Percentiles rank a stretch among this genome's conserved stretches.
Conservation (phyloP, 2,329 filamentous ascomycete genomes). For the Cytospora chrysosperma region DNA sequence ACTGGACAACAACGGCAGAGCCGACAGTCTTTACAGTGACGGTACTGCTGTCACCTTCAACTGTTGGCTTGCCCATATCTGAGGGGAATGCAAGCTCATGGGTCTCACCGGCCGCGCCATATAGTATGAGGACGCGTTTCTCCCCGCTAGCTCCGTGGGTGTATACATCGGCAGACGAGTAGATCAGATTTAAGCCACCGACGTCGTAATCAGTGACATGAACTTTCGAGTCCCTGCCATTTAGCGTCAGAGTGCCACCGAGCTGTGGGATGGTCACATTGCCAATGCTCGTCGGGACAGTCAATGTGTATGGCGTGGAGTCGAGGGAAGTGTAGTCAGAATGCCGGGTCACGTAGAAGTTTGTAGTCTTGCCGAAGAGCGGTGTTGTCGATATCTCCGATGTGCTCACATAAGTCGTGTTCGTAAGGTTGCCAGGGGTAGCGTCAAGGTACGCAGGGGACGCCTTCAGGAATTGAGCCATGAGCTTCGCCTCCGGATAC, state of each 20-base stretch:
- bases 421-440: constrained; percentile 48
- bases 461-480: constrained; percentile 72
- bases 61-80: constrained; percentile 15
- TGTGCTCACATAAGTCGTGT: constrained; percentile 52
- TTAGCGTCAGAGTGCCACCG: constrained; percentile 55
- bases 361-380: constrained; percentile 50
- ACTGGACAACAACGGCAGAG: constrained; percentile 33
- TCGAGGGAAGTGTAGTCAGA: constrained; percentile 59
- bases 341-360: constrained; percentile 69
- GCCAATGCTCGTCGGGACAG: constrained; percentile 58
- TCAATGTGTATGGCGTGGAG: constrained; percentile 62
- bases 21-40: constrained; percentile 24
- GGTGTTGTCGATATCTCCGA: constrained; percentile 60
- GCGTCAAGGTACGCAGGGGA: constrained; percentile 68
- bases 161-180: constrained; percentile 69
- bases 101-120: constrained; percentile 59
- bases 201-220: constrained; percentile 67
- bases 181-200: constrained; percentile 58
- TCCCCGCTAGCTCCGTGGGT: constrained; percentile 65
- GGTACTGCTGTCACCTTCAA: constrained; percentile 29
- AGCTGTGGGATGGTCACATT: constrained; percentile 58
- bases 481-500: constrained; percentile 75
- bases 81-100: constrained; percentile 58
- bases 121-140: constrained; percentile 62
- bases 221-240: constrained; percentile 65